phyloP scores from a whole-genome alignment of 495 filamentous ascomycete species.

The Thermothielavioides terrestris region DNA sequence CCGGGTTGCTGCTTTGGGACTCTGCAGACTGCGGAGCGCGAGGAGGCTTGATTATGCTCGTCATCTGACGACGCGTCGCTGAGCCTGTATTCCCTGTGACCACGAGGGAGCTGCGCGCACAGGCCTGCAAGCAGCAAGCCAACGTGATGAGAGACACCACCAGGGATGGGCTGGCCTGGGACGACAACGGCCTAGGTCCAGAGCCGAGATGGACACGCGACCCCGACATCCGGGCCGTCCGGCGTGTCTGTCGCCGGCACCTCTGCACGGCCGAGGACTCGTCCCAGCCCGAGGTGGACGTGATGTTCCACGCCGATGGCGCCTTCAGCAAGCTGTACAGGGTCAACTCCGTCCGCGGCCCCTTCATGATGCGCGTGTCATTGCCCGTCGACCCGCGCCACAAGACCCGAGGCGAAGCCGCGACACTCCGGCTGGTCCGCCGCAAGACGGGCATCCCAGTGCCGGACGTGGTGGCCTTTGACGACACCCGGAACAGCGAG shows the following conservation, averaged over 20 bases:
- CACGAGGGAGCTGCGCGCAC: background rate
- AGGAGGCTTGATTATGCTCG: no score
- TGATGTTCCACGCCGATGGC: constrained; percentile 21
- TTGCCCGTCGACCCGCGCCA: constrained; percentile 46
- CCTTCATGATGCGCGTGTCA: constrained; percentile 41
- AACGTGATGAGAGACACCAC: constrained; percentile 15
- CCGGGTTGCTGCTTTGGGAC: background rate
- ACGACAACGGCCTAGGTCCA: constrained; percentile 16
- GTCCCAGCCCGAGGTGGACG: constrained; percentile 8
- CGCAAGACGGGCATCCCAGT: constrained; percentile 43
- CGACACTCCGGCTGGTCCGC: constrained; percentile 43
- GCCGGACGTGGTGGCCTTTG: constrained; percentile 40
- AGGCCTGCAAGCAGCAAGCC: background rate
- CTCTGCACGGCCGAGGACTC: constrained; percentile 9
- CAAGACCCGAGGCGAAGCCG: constrained; percentile 49
- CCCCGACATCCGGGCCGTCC: constrained; percentile 21
- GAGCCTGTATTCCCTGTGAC: background rate
- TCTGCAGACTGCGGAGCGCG: background rate
- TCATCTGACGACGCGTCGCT: background rate
- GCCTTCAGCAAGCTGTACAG: constrained; percentile 31
- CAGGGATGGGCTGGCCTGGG: constrained; percentile 23
- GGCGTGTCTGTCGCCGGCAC: constrained; percentile 19
- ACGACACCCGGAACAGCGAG: constrained; percentile 36
- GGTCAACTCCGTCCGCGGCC: constrained; percentile 18
- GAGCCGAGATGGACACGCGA: constrained; percentile 25